These are phyloP conservation scores for Solanum tarapatanum DNA, from an alignment of 257 asterid genomes.

Conservation along the genomic window DNA sequence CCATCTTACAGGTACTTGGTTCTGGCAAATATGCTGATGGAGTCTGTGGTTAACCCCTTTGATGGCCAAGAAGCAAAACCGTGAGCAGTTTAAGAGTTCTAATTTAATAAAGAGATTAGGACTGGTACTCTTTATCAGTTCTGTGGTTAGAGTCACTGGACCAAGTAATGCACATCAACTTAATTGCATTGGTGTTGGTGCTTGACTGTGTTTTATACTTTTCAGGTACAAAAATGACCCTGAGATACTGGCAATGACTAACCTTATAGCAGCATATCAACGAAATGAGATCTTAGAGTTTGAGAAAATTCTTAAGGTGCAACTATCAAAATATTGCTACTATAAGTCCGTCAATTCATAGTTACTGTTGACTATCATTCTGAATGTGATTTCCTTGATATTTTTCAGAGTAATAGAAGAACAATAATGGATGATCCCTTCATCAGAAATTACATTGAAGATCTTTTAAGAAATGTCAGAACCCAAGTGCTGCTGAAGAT, in stretches of 20 bases:
- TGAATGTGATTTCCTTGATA: neutral
- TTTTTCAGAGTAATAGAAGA: slow-evolving; percentile 80
- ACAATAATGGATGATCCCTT: slow-evolving; percentile 98
- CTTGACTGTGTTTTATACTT: neutral
- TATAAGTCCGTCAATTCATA: neutral
- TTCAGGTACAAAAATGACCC: slow-evolving; percentile 88
- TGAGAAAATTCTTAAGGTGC: slow-evolving; percentile 90
- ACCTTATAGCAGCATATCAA: slow-evolving; percentile 92
- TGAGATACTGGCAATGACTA: slow-evolving; percentile 95
- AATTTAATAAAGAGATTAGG: neutral
- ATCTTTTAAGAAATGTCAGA: slow-evolving; percentile 92
- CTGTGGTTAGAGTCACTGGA: neutral
- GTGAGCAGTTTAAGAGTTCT: slow-evolving; percentile 28
- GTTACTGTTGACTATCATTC: neutral
- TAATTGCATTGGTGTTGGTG: neutral
- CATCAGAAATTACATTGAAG: slow-evolving; percentile 93
- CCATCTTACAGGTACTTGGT: slow-evolving; percentile 68
- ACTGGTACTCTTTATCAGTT: neutral
- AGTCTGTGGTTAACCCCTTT: slow-evolving; percentile 93
- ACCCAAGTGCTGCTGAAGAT: slow-evolving; percentile 97
- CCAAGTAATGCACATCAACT: neutral
- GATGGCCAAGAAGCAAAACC: slow-evolving; percentile 99
- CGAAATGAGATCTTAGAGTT: slow-evolving; percentile 94
- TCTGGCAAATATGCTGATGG: slow-evolving; percentile 98
- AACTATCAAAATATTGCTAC: neutral